Evolutionary conservation across 139 green algal genomes (phyloP).

Genomic region (Asterochloris sp.): DNA sequence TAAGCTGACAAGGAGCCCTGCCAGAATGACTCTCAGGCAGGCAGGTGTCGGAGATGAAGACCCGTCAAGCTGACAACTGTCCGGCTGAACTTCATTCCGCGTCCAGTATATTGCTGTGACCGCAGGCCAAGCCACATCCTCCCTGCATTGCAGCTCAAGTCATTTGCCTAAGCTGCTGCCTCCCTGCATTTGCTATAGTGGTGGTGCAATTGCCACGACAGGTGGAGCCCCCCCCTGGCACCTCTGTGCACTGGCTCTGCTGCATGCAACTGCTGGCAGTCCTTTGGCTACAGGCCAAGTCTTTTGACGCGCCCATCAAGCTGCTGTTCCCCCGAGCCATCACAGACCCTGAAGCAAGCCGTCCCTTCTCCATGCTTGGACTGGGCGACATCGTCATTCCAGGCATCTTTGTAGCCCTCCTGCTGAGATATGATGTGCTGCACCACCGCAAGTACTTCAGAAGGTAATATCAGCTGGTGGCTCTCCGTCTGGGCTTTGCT

Average conservation of each 20-base stretch:
- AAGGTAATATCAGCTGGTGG: neutral
- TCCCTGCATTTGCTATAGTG: neutral
- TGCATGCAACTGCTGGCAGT: slow-evolving; percentile 19
- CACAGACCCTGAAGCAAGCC: slow-evolving; percentile 2
- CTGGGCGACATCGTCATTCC: slow-evolving; percentile 93
- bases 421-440: slow-evolving; percentile 83
- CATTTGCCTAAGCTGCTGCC: too few species aligned
- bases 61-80: too few species aligned
- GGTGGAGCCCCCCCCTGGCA: neutral
- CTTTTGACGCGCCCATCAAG: slow-evolving; percentile 99
- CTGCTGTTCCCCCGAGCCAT: slow-evolving; percentile 76
- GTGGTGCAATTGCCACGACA: neutral
- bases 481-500: neutral
- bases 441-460: slow-evolving; percentile 27
- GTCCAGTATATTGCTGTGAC: too few species aligned
- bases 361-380: slow-evolving; percentile 93
- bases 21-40: too few species aligned
- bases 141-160: too few species aligned
- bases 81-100: too few species aligned
- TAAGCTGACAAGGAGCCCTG: too few species aligned
- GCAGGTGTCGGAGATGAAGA: too few species aligned
- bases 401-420: slow-evolving; percentile 94
- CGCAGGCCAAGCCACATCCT: too few species aligned
- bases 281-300: slow-evolving; percentile 80
- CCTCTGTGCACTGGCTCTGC: neutral